Evolutionary conservation across 2,329 filamentous ascomycete genomes (phyloP).

Genomic region (Passalora sequoiae): DNA sequence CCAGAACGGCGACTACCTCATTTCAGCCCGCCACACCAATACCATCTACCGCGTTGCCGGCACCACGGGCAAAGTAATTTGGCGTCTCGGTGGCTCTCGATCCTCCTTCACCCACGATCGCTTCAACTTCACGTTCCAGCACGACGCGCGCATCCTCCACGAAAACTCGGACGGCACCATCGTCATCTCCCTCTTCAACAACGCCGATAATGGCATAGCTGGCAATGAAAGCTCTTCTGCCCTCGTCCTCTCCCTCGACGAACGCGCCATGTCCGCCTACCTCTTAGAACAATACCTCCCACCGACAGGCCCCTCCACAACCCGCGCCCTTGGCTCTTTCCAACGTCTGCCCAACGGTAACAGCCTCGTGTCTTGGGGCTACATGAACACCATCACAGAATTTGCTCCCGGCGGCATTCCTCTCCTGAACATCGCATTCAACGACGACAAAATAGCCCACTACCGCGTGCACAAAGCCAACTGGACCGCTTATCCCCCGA

Average conservation of each 20-base stretch:
- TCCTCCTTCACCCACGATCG: constrained; percentile 9
- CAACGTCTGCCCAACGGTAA: constrained; percentile 36
- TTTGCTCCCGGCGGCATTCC: neutral
- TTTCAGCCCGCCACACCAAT: constrained; percentile 37
- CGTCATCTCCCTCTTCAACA: constrained; percentile 14
- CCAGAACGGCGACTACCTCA: constrained; percentile 34
- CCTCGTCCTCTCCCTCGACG: neutral
- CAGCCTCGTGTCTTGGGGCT: constrained; percentile 13
- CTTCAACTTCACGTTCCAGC: constrained; percentile 14
- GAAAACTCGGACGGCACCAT: neutral
- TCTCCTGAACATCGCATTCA: neutral
- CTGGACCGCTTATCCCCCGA: neutral
- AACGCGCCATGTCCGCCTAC: neutral
- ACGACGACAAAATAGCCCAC: neutral
- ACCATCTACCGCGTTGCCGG: constrained; percentile 37
- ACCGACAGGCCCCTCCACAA: neutral
- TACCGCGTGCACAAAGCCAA: constrained; percentile 5
- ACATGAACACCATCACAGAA: constrained; percentile 1
- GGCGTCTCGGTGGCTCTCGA: constrained; percentile 34
- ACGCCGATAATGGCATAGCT: constrained; percentile 7
- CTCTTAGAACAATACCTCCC: neutral
- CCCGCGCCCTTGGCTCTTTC: constrained; percentile 19
- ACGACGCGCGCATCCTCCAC: constrained; percentile 10
- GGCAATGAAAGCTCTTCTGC: constrained; percentile 1
- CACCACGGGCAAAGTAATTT: constrained; percentile 32